phyloP scores from a whole-genome alignment of 257 asterid genomes.

The Lycium barbarum region DNA sequence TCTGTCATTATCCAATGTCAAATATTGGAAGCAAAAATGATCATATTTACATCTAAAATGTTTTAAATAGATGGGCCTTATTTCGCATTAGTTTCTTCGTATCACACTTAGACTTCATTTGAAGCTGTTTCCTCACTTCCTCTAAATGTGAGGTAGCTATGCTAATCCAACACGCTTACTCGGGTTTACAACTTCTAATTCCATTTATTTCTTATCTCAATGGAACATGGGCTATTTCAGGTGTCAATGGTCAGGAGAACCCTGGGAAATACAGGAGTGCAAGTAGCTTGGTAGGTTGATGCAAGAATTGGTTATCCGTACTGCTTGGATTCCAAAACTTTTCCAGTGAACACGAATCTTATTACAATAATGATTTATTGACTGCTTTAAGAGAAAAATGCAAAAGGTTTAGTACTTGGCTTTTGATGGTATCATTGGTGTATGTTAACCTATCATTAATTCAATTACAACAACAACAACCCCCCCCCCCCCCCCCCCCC shows the following conservation, averaged over 20 bases:
- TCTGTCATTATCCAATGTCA: neutral
- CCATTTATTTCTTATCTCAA: constrained; percentile 17
- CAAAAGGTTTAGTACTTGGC: neutral
- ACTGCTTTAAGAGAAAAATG: neutral
- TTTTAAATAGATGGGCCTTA: neutral
- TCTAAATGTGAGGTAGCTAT: neutral
- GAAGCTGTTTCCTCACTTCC: neutral
- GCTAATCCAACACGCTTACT: neutral
- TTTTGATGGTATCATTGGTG: neutral
- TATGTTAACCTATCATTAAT: constrained; percentile 1
- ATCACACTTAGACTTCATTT: neutral
- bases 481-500: neutral
- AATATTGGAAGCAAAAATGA: neutral
- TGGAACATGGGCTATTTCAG: constrained; percentile 50
- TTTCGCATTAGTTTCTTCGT: neutral
- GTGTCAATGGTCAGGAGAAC: constrained; percentile 95
- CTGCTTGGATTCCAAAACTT: neutral
- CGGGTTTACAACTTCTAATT: constrained; percentile 24
- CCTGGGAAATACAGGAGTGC: constrained; percentile 85
- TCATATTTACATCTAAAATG: neutral
- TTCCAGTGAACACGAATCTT: neutral
- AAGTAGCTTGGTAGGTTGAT: constrained; percentile 71
- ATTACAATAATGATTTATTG: neutral
- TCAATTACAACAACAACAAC: neutral
- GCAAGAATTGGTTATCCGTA: constrained; percentile 21